Base-by-base conservation (phyloP, 768 basidiomycete genomes). In the Pleurotus ostreatus region DNA sequence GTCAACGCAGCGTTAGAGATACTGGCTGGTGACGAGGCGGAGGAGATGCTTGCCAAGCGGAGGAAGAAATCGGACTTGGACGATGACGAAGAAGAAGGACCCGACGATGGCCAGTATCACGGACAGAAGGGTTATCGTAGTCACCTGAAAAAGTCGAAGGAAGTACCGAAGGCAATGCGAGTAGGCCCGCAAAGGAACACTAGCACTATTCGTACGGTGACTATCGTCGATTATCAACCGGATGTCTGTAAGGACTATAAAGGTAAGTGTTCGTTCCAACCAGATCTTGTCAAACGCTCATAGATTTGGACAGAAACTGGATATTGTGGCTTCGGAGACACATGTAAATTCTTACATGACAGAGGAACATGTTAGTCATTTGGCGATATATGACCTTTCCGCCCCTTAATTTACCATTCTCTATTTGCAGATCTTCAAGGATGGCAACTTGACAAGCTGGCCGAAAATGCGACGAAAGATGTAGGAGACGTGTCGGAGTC, bases 241-340 rank as follows among this genome's bases (percentile, higher is more conserved):
- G 96, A 98, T 66, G 96, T 99, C 15, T 99, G 96, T 74, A 99
- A 99, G 71, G 96, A 98, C 71, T 99, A 99, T 73, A 98, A 97
- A 85, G 94, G 94, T 92, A 59, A 56, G 86, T 79, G 58, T 52
- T 55, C 54, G 23, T 23, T 44, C 46, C 11, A 16, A 58, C 55
- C 46, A 26, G 46, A 55, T 23, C 55, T 48, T 46, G 51, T 8
- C 20, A 30, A 12, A 56, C 59, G 51, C 49, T 48, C 46, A 43
- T 52, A 59, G 49, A 64, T 15, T 59, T 49, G 57, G 18, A 37
- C 65, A 96, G 96, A 98, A 76, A 99, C 97, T 51, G 97, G 97
- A 0, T 99, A 92, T 68, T 99, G 97, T 71, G 97, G 97, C 18
- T 99, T 96, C 70, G 97, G 97, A 26, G 97, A 99, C 72, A 94